Evolutionary conservation across 305 asterid species (phyloP).

Genomic region (Nicotiana rustica): DNA sequence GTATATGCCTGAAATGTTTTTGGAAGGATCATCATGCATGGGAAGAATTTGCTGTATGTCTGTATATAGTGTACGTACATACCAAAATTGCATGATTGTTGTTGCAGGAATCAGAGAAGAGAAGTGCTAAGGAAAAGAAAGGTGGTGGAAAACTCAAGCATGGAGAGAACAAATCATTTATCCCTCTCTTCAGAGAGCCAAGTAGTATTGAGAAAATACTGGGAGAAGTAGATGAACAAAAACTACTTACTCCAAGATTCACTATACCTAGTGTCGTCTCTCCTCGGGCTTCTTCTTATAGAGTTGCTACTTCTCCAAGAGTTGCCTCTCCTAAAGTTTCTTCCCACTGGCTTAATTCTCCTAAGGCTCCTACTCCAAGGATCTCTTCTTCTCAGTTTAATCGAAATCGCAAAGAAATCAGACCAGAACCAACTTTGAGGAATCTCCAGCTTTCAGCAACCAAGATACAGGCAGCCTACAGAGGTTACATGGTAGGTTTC

Average conservation of each 20-base stretch:
- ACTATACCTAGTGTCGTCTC: constrained; percentile 47
- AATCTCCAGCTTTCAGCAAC: constrained; percentile 69
- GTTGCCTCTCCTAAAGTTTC: constrained; percentile 51
- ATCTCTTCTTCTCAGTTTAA: constrained; percentile 41
- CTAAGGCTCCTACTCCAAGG: constrained; percentile 47
- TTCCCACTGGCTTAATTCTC: constrained; percentile 51
- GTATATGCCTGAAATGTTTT: not conserved
- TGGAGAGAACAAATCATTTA: constrained; percentile 70
- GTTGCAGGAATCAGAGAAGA: constrained; percentile 71
- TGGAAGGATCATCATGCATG: not conserved
- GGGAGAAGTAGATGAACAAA: constrained; percentile 79
- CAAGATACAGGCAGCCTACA: constrained; percentile 79
- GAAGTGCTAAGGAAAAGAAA: constrained; percentile 67
- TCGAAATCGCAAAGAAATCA: constrained; percentile 57
- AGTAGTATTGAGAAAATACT: constrained; percentile 94
- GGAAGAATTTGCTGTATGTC: not conserved
- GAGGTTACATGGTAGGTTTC: constrained; percentile 81
- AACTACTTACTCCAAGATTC: constrained; percentile 54
- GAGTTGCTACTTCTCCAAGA: constrained; percentile 46
- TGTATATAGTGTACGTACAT: not conserved
- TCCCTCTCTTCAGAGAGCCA: constrained; percentile 82
- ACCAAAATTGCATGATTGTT: not conserved
- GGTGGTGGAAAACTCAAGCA: constrained; percentile 63
- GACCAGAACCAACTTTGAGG: constrained; percentile 70
- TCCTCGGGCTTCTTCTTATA: constrained; percentile 45